Evolutionary conservation across 345 rosid genomes (phyloP), one percentile per base, ranked within the genome.

Genomic region (Hypericum perforatum): DNA sequence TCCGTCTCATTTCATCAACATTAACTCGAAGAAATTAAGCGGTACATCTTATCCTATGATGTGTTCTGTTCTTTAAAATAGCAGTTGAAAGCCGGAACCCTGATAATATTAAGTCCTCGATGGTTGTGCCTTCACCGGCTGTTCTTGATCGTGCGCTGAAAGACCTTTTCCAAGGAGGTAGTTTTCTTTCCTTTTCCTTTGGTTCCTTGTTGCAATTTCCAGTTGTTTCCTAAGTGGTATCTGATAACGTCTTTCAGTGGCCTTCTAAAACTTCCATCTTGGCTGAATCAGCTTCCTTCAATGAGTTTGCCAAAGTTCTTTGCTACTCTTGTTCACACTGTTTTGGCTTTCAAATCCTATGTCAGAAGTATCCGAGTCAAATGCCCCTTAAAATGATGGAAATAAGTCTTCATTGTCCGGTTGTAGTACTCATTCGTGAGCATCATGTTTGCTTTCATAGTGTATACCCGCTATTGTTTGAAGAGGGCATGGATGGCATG

Each of bases 141-240:
- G 94, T 80, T 63, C 78, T 88, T 59, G 98, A 92, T 74, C 94
- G 95, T 39, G 83, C 88, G 68, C 70, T 92, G 59, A 92, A 85
- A 74, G 96, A 92, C 72, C 91, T 92, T 53, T 85, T 92, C 64
- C 94, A 73, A 43, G 82, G 78, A 16, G 98, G 96, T 91, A 80
- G 37, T 11, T 42, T 49, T 56, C 37, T 63, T 59, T 13, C 54
- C 42, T 46, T 37, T 15, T 56, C 39, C 43, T 48, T 56, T 50
- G 43, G 7, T 12, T 3, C 37, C 37, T 16, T 15, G 14, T 10
- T 42, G 10, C 38, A 32, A 8, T 15, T 14, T 37, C 3, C 37
- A 42, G 8, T 40, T 16, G 22, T 15, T 47, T 10, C 16, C 13
- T 32, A 42, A 47, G 14, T 2, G 49, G 40, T 15, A 10, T 6